Conservation (phyloP, 768 basidiomycete species). For the Tulasnella sp. region DNA sequence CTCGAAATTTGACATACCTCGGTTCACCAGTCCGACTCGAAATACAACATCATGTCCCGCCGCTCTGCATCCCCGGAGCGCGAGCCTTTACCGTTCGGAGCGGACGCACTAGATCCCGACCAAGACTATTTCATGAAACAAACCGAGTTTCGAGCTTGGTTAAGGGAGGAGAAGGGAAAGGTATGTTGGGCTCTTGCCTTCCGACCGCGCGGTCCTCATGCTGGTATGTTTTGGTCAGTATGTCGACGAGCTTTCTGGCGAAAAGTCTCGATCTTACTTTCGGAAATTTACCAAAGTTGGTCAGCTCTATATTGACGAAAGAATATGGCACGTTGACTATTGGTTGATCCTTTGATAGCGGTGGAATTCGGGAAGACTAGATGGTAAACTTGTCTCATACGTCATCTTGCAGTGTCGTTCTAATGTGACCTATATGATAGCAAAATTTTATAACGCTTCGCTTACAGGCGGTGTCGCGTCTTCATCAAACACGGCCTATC, state of each 20-base stretch:
- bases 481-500: conserved; percentile 66
- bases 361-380: conserved; percentile 72
- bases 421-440: not conserved
- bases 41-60: too few species aligned
- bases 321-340: not conserved
- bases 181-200: conserved; percentile 26
- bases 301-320: conserved; percentile 6
- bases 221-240: conserved; percentile 37
- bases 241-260: conserved; percentile 74
- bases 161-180: conserved; percentile 60
- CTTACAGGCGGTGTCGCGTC: conserved; percentile 44
- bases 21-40: too few species aligned
- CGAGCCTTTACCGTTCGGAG: not conserved
- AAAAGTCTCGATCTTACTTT: conserved; percentile 80
- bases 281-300: conserved; percentile 80
- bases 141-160: conserved; percentile 77
- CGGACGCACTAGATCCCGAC: conserved; percentile 26
- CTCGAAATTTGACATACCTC: too few species aligned
- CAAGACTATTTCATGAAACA: conserved; percentile 85
- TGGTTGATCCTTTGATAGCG: conserved; percentile 31
- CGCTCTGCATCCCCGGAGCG: not conserved
- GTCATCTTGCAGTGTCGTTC: not conserved
- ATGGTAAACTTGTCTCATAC: conserved; percentile 33
- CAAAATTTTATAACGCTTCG: conserved; percentile 48
- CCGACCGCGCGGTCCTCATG: not conserved